Percentiles rank a stretch among this genome's conserved stretches.
Evolutionary conservation across 2,329 filamentous ascomycete genomes (phyloP).

Genomic region (Tolypocladium album): DNA sequence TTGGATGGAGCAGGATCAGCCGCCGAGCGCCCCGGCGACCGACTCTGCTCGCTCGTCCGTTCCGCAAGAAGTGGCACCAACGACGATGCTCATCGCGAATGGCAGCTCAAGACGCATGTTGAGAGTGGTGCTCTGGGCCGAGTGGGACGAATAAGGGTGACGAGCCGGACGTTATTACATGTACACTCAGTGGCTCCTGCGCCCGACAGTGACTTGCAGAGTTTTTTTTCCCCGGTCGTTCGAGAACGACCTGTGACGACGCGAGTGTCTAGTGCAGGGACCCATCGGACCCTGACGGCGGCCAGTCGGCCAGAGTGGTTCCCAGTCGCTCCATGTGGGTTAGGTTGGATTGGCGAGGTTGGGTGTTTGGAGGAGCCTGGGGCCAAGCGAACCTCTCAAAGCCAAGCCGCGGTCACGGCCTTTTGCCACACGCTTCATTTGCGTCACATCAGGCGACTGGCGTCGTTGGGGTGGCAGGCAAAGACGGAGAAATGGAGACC

Average conservation of each 20-base stretch:
- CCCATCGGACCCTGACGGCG: constrained; percentile 1
- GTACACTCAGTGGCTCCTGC: constrained; percentile 2
- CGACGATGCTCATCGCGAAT: neutral
- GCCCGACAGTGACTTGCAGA: constrained; percentile 5
- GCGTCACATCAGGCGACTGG: constrained; percentile 9
- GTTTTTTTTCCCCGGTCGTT: constrained; percentile 3
- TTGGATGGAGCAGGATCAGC: neutral
- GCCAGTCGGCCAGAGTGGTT: neutral
- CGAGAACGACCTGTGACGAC: constrained; percentile 2
- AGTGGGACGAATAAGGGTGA: neutral
- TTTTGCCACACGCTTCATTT: constrained; percentile 6
- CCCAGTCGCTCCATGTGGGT: neutral
- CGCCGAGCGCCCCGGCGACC: neutral
- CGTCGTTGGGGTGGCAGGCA: neutral
- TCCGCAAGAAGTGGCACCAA: neutral
- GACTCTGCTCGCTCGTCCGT: neutral
- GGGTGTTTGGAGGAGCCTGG: neutral
- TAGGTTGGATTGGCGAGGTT: neutral
- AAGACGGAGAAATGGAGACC: neutral
- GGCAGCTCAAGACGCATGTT: neutral
- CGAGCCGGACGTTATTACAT: neutral
- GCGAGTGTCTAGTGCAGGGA: neutral
- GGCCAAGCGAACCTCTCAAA: neutral
- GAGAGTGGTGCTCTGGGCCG: neutral
- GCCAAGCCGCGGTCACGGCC: neutral